phyloP scores from a whole-genome alignment of 2,329 filamentous ascomycete species.

The Passalora sequoiae region DNA sequence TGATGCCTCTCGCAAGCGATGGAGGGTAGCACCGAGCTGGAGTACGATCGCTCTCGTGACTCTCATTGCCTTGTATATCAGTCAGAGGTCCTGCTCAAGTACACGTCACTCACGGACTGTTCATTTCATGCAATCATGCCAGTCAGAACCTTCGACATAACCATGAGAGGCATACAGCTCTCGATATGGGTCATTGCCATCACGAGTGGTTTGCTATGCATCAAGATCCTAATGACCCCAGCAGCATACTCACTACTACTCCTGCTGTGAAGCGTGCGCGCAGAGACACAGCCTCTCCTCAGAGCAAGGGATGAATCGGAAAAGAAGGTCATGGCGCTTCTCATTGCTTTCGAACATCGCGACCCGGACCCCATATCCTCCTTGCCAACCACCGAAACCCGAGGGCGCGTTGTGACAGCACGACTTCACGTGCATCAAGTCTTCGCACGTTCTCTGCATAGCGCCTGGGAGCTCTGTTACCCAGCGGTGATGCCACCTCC shows the following conservation, averaged over 20 bases:
- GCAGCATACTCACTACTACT: neutral
- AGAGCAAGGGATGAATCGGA: neutral
- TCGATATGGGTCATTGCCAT: neutral
- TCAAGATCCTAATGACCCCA: constrained; percentile 1
- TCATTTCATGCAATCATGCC: too few relatives aligned
- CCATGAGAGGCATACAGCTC: constrained; percentile 1
- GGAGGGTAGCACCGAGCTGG: constrained; percentile 1
- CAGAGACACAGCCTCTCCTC: neutral
- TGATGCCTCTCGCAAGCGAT: neutral
- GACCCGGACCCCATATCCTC: neutral
- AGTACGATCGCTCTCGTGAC: neutral
- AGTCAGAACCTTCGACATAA: neutral
- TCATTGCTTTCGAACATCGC: neutral
- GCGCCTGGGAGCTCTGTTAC: too few relatives aligned
- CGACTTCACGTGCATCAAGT: too few relatives aligned
- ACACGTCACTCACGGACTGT: too few relatives aligned
- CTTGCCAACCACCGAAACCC: neutral
- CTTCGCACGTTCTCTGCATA: too few relatives aligned
- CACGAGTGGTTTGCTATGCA: neutral
- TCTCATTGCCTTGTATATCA: neutral
- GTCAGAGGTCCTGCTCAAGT: neutral
- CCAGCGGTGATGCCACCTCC: too few relatives aligned
- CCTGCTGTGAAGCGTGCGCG: neutral
- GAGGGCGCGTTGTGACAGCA: neutral
- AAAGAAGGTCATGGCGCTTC: neutral